A percentile compares a stretch with the other conserved stretches of the same genome.
Conservation (phyloP, 139 green algal species). For the Yamagishiella unicocca region DNA sequence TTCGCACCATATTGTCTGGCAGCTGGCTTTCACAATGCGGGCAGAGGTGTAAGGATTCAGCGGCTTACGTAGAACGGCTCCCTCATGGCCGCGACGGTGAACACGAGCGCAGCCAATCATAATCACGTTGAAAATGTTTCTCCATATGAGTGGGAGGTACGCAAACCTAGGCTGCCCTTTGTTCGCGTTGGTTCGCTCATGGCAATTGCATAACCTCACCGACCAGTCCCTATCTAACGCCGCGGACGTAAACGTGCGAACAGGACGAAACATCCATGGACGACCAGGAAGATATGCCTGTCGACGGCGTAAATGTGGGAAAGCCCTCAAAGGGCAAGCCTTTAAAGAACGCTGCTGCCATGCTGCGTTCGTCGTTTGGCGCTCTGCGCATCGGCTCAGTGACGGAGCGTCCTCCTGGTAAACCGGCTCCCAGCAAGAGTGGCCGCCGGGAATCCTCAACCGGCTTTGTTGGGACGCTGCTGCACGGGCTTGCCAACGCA, state of each 20-base stretch:
- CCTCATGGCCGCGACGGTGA: background rate
- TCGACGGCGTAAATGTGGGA: background rate
- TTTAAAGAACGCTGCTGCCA: background rate
- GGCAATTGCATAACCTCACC: background rate
- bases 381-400: background rate
- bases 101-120: background rate
- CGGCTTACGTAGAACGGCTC: too few species aligned
- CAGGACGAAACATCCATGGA: background rate
- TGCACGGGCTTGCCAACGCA: conserved; percentile 7
- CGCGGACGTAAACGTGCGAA: background rate
- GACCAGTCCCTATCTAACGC: background rate
- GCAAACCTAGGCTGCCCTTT: background rate
- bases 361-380: background rate
- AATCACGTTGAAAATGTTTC: conserved; percentile 3
- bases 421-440: background rate
- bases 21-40: too few species aligned
- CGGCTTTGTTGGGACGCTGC: background rate
- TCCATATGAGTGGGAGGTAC: background rate
- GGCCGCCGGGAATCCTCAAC: background rate
- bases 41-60: too few species aligned
- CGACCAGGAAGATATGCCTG: background rate
- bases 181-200: too few species aligned
- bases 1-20: too few species aligned
- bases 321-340: background rate
- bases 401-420: background rate